These are phyloP conservation scores for Plasmodium coatneyi DNA, from an alignment of 169 alveolate species.

Conservation along the genomic window DNA sequence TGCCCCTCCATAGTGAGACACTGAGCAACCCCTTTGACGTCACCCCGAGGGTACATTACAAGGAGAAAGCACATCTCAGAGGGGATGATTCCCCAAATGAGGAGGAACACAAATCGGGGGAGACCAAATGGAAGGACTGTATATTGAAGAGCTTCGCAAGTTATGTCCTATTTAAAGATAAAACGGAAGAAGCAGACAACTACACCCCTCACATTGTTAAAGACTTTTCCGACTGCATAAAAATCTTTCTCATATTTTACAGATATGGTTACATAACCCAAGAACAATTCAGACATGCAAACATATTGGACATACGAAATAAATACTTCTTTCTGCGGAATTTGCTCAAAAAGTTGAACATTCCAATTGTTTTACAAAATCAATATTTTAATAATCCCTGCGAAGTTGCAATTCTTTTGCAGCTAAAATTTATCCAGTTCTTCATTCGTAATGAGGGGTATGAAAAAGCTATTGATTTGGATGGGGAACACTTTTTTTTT, in stretches of 20 bases:
- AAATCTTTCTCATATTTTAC: conserved; percentile 64
- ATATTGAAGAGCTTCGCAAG: conserved; percentile 31
- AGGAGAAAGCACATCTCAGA: not conserved
- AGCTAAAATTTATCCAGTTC: conserved; percentile 58
- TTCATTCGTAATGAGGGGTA: conserved; percentile 48
- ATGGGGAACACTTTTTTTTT: not conserved
- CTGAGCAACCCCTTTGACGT: conserved; percentile 43
- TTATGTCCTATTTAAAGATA: conserved; percentile 43
- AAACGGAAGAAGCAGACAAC: not conserved
- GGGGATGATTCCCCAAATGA: not conserved
- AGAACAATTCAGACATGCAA: conserved; percentile 30
- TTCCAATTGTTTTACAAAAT: conserved; percentile 48
- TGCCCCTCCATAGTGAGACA: conserved; percentile 23
- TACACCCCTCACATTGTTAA: conserved; percentile 32
- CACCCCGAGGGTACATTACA: not conserved
- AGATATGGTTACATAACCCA: conserved; percentile 41
- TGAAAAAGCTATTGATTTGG: conserved; percentile 52
- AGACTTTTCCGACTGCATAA: conserved; percentile 52
- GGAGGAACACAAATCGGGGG: not conserved
- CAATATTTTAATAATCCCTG: conserved; percentile 58
- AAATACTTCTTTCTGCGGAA: conserved; percentile 29
- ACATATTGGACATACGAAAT: conserved; percentile 10
- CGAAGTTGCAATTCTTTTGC: conserved; percentile 71
- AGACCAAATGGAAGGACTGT: not conserved
- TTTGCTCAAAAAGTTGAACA: conserved; percentile 47